Evolutionary conservation across 495 filamentous ascomycete genomes (phyloP), one percentile per base, ranked within the genome.

Genomic region (Neurospora tetraspora): DNA sequence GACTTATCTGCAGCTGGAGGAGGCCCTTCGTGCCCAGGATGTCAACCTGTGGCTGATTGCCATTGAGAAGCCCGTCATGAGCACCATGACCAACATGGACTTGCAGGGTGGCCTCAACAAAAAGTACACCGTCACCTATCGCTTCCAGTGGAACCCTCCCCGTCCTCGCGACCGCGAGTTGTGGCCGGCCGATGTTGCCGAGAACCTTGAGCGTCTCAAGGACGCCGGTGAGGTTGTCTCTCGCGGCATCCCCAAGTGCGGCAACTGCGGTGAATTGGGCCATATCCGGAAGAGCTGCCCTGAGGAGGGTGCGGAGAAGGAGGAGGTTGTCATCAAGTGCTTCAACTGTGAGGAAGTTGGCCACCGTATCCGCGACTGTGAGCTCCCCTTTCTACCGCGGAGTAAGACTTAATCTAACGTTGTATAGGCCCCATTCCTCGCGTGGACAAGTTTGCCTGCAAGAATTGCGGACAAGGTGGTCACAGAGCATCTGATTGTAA

Each of bases 81-180:
- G 84, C 0, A 90, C 89, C 5, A 86, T 91, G 74, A 94, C 89
- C 71, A 88, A 92, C 73, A 93, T 98, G 81, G 89, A 96, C 73
- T 86, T 97, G 10, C 91, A 97, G 74, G 96, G 96, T 27, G 90
- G 93, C 71, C 78, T 90, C 3, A 88, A 92, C 77, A 89, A 90
- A 78, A 91, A 91, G 76, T 97, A 92, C 77, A 84, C 87, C 14
- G 89, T 97, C 73, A 87, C 88, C 0, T 92, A 92, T 76, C 90
- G 88, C 73, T 90, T 88, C 77, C 85, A 83, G 43, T 76, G 83
- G 27, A 91, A 91, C 75, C 88, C 93, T 0, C 84, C 84, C 34
- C 91, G 94, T 39, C 85, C 85, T 2, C 88, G 85, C 69, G 86
- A 86, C 73, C 81, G 81, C 43, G 83, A 88, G 14, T 80, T 83